A percentile compares a stretch with the other conserved stretches of the same genome.
Evolutionary conservation across 1,139 yeast species (phyloP).

Genomic region (Candida pseudoviswanathii): DNA sequence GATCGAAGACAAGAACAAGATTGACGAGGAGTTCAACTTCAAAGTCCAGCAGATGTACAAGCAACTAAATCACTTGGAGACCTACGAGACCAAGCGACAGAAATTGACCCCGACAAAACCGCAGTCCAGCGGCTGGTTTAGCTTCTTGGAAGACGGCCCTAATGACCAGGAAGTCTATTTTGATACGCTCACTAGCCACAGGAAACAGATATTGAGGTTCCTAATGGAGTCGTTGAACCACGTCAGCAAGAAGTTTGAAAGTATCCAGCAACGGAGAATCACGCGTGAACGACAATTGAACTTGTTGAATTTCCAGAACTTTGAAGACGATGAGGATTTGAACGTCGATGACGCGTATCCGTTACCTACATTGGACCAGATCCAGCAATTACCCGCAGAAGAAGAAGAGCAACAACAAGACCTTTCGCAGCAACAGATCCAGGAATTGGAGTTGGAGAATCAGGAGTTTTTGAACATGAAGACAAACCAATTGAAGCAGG

Average conservation of each 20-base stretch:
- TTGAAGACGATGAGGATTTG: slow-evolving; percentile 32
- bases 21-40: slow-evolving; percentile 56
- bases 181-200: slow-evolving; percentile 28
- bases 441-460: slow-evolving; percentile 72
- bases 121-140: slow-evolving; percentile 25
- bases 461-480: slow-evolving; percentile 62
- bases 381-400: slow-evolving; percentile 7
- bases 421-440: slow-evolving; percentile 57
- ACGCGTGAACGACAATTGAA: slow-evolving; percentile 45
- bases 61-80: slow-evolving; percentile 50
- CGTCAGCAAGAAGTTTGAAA: slow-evolving; percentile 37
- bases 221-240: slow-evolving; percentile 37
- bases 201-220: slow-evolving; percentile 44
- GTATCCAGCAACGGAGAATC: slow-evolving; percentile 45
- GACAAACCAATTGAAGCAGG: slow-evolving; percentile 67
- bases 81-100: slow-evolving; percentile 52
- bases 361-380: slow-evolving; percentile 6
- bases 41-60: slow-evolving; percentile 53
- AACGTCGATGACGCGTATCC: slow-evolving; percentile 12
- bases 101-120: slow-evolving; percentile 15
- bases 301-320: slow-evolving; percentile 44
- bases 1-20: slow-evolving; percentile 51
- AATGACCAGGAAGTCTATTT: slow-evolving; percentile 30
- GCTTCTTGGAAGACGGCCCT: slow-evolving; percentile 24
- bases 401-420: background rate